phyloP scores from a whole-genome alignment of 2,329 filamentous ascomycete genomes.

The Penicillium sp. region DNA sequence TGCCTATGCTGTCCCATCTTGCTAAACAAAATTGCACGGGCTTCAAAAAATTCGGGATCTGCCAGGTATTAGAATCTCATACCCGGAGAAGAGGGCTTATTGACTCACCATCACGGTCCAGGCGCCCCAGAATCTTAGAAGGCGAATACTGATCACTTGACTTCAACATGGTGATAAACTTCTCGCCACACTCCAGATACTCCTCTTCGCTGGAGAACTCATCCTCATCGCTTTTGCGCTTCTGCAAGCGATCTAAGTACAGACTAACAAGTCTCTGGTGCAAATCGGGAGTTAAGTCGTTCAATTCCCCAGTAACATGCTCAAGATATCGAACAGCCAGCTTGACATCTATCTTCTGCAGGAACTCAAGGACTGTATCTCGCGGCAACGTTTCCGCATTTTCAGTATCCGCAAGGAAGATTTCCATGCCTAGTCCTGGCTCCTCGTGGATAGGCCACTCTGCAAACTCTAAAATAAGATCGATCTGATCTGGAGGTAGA shows the following conservation, averaged over 20 bases:
- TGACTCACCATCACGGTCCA: conserved; percentile 76
- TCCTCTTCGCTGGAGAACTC: conserved; percentile 48
- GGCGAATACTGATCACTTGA: conserved; percentile 81
- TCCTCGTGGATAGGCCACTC: conserved; percentile 81
- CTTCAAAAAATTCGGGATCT: conserved; percentile 88
- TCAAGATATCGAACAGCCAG: conserved; percentile 85
- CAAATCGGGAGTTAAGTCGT: conserved; percentile 82
- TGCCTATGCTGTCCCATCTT: conserved; percentile 97
- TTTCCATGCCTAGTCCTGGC: conserved; percentile 81
- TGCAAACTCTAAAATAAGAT: conserved; percentile 88
- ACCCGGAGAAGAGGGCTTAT: neutral
- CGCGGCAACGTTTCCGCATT: conserved; percentile 90
- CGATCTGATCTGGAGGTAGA: conserved; percentile 83
- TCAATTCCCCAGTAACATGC: conserved; percentile 85
- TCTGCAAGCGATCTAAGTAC: conserved; percentile 62
- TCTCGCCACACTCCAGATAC: conserved; percentile 65
- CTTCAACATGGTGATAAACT: conserved; percentile 75
- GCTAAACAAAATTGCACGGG: conserved; percentile 85
- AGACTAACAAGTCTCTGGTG: conserved; percentile 83
- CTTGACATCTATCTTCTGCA: conserved; percentile 69
- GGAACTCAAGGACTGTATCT: conserved; percentile 73
- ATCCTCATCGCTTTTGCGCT: conserved; percentile 40
- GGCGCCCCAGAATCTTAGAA: conserved; percentile 73
- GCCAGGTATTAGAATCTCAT: conserved; percentile 12
- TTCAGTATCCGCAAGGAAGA: conserved; percentile 91